Evolutionary conservation across 1,284 basidiomycete species (phyloP).

Genomic region (Microbotryum scabiosae): DNA sequence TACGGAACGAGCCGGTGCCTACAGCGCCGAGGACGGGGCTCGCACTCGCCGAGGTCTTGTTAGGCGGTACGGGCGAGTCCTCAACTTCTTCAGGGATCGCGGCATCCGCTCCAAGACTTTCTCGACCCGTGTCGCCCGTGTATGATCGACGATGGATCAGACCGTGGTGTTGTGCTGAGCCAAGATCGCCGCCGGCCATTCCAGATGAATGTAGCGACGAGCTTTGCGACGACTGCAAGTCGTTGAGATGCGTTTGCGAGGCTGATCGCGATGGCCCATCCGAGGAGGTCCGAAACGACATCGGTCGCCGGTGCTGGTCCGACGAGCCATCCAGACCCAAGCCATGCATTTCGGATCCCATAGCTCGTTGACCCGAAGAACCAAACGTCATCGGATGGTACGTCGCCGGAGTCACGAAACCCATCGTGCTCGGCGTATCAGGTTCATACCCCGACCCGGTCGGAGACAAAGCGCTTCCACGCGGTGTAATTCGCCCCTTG

Average conservation of each 20-base stretch:
- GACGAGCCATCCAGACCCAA: constrained; percentile 16
- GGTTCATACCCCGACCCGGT: constrained; percentile 15
- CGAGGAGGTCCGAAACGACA: neutral
- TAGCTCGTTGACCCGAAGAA: neutral
- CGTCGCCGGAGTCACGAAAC: neutral
- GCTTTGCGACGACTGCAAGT: neutral
- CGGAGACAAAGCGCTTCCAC: constrained; percentile 13
- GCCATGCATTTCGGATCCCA: constrained; percentile 3
- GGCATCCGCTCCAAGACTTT: too few relatives aligned
- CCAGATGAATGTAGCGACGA: too few relatives aligned
- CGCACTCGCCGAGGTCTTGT: too few relatives aligned
- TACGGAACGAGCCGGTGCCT: too few relatives aligned
- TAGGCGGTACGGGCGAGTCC: too few relatives aligned
- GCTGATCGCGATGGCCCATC: neutral
- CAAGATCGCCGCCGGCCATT: too few relatives aligned
- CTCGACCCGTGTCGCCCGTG: too few relatives aligned
- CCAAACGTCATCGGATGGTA: too few relatives aligned
- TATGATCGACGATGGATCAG: too few relatives aligned
- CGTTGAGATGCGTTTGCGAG: neutral
- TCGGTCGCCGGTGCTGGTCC: neutral
- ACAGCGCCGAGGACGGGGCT: too few relatives aligned
- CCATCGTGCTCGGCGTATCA: constrained; percentile 6
- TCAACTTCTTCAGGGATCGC: too few relatives aligned
- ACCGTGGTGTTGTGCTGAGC: too few relatives aligned
- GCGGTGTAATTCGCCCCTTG: constrained; percentile 51